Base-by-base conservation (phyloP, 208 protist species). In the Trypanosoma melophagium region DNA sequence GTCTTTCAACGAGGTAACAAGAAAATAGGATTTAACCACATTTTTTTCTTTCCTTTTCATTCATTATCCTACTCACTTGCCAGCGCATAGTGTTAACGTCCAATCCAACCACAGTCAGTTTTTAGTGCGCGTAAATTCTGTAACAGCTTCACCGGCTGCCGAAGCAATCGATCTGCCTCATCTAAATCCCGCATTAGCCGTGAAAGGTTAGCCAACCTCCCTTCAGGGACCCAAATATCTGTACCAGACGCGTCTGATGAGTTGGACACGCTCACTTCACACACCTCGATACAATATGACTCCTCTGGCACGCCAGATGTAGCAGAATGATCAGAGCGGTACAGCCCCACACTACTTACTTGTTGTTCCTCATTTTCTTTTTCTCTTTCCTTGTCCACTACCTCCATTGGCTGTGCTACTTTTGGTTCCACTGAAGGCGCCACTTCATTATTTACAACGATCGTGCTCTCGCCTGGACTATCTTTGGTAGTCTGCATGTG, bases 131-230 rank as follows among this genome's bases (percentile, higher is more conserved):
- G 47, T 19, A 66, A 16, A 19, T 49, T 52, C 44, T 24, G 50
- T 3, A 74, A 53, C n/a, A 52, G 10, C 28, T 61, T 22, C 0
- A 66, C 60, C 7, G 68, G 68, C 40, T 74, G 66, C 3, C 24
- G 22, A 35, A 66, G 14, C 7, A 66, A 3, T 3, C 52, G 59
- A 3, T 24, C 3, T 31, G 68, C 68, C 44, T 53, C 53, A 3
- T 74, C 68, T 28, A 74, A 19, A 45, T 62, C 40, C 25, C 40
- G 58, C 21, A 74, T 19, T 14, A 74, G 25, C 2, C 19, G 51
- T 35, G 19, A 50, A 51, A 74, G 17, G n/a, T 1, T 14, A 60
- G 17, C 45, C 7, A 22, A 57, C 10, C 24, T 35, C 0, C 35
- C 42, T 9, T 41, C 42, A 12, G 59, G 41, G 1, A 57, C 40